phyloP scores from a whole-genome alignment of 257 asterid species.

The Gynochthodes officinalis region DNA sequence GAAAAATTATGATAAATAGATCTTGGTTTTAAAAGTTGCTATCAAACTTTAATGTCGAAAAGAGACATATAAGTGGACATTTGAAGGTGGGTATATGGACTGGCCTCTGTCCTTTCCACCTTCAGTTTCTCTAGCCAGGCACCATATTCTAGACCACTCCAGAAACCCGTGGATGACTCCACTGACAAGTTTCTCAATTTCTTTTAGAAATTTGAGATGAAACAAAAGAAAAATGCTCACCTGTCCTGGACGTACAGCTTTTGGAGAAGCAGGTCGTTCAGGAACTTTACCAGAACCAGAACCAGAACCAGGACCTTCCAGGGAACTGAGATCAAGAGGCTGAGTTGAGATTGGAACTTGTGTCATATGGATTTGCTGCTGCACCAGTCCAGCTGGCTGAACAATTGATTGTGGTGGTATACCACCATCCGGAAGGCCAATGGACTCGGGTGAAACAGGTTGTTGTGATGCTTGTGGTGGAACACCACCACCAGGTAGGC shows the following conservation, averaged over 20 bases:
- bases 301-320: conserved; percentile 75
- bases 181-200: neutral
- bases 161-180: neutral
- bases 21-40: neutral
- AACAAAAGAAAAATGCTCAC: conserved; percentile 36
- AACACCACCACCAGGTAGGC: conserved; percentile 70
- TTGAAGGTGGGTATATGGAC: neutral
- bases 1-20: neutral
- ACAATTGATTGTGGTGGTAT: conserved; percentile 65
- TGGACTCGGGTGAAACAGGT: conserved; percentile 44
- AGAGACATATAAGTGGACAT: neutral
- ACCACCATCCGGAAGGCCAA: conserved; percentile 89
- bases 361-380: conserved; percentile 39
- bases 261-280: conserved; percentile 74
- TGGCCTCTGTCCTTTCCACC: neutral
- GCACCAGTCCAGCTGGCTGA: conserved; percentile 46
- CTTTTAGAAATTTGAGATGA: neutral
- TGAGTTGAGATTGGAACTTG: conserved; percentile 53
- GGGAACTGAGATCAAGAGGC: conserved; percentile 96
- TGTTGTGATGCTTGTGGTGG: conserved; percentile 78
- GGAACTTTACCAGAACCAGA: conserved; percentile 47
- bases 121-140: neutral
- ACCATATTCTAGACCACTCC: neutral
- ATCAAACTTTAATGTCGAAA: neutral
- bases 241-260: conserved; percentile 97